Conservation (phyloP, 2,329 filamentous ascomycete genomes). For the Sclerotinia minor region DNA sequence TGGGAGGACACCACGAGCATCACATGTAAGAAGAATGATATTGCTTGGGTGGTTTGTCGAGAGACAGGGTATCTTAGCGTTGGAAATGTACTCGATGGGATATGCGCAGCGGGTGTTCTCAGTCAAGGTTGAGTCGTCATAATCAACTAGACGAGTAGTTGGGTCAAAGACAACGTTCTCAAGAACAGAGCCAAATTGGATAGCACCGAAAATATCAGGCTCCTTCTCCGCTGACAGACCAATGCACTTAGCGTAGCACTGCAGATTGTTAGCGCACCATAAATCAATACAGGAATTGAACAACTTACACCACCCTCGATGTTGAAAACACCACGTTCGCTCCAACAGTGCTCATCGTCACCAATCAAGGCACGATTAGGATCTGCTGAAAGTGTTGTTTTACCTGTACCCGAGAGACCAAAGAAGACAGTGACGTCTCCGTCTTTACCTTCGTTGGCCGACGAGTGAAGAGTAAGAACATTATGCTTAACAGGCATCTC, state of each 20-base stretch:
- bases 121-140: constrained; percentile 90
- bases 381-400: constrained; percentile 97
- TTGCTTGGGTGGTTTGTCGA: constrained; percentile 87
- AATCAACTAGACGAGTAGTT: constrained; percentile 85
- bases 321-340: constrained; percentile 95
- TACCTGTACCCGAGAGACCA: constrained; percentile 95
- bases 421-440: constrained; percentile 99
- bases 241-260: constrained; percentile 97
- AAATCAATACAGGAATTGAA: not conserved
- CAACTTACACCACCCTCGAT: constrained; percentile 78
- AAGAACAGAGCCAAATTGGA: constrained; percentile 93
- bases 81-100: constrained; percentile 98
- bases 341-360: constrained; percentile 99
- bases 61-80: constrained; percentile 97
- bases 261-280: constrained; percentile 25
- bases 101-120: constrained; percentile 99
- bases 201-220: constrained; percentile 94
- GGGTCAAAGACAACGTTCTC: constrained; percentile 99
- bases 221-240: constrained; percentile 98
- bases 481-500: constrained; percentile 99
- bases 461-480: constrained; percentile 96
- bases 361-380: constrained; percentile 95
- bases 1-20: constrained; percentile 93
- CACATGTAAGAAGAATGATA: constrained; percentile 97
- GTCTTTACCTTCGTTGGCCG: constrained; percentile 91